These are phyloP conservation scores for Pseudoscleropodium purum DNA, from an alignment of 225 moss, liverwort and hornwort genomes.

Conservation along the genomic window DNA sequence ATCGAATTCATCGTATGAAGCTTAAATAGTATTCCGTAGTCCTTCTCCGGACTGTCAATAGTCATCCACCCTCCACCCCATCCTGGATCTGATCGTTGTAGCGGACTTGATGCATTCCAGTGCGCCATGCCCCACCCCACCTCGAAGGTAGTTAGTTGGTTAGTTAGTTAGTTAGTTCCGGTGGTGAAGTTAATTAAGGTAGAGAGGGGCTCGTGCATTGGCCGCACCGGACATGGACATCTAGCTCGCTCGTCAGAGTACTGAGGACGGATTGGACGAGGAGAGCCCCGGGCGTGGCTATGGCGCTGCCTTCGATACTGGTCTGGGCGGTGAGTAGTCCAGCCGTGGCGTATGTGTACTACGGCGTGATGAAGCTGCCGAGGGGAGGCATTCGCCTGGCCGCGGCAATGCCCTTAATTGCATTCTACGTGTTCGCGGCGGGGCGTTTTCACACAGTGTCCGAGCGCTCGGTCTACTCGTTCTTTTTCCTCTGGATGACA, in stretches of 20 bases:
- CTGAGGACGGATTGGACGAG: background rate
- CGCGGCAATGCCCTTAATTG: slow-evolving; percentile 46
- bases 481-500: slow-evolving; percentile 64
- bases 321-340: slow-evolving; percentile 20
- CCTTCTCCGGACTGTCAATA: background rate
- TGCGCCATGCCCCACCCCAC: background rate
- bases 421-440: slow-evolving; percentile 34
- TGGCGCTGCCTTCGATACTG: slow-evolving; percentile 15
- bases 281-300: background rate
- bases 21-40: background rate
- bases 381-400: slow-evolving; percentile 43
- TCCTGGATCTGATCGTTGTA: background rate
- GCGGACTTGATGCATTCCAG: background rate
- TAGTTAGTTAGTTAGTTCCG: background rate
- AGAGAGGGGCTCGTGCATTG: background rate
- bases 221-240: background rate
- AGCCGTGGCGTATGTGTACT: slow-evolving; percentile 51
- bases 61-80: background rate
- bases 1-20: background rate
- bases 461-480: slow-evolving; percentile 27
- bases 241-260: background rate
- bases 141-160: background rate
- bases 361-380: slow-evolving; percentile 35
- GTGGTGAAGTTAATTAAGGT: background rate
- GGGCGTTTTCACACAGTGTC: background rate